A percentile compares a stretch with the other conserved stretches of the same genome.
Conservation (phyloP, 1,284 basidiomycete genomes). For the Irpex sp. region DNA sequence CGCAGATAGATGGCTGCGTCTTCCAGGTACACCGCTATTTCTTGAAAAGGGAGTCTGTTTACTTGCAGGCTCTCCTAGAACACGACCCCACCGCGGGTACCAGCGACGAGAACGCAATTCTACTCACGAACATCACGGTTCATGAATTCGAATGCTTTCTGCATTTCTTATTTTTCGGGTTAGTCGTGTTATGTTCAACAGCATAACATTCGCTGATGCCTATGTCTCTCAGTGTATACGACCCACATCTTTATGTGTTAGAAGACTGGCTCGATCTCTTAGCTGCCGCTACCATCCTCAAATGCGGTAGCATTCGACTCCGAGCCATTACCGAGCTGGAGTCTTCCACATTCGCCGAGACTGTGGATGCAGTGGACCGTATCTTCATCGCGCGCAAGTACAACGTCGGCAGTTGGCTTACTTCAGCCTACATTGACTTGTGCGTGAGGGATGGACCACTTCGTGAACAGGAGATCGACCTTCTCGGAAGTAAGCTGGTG, state of each 20-base stretch:
- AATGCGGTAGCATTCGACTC: slow-evolving; percentile 29
- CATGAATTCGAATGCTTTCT: slow-evolving; percentile 31
- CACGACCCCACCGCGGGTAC: slow-evolving; percentile 15
- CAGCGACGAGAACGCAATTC: slow-evolving; percentile 29
- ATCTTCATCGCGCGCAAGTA: slow-evolving; percentile 36
- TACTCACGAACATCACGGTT: slow-evolving; percentile 23
- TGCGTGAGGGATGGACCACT: slow-evolving; percentile 32
- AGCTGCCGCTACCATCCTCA: slow-evolving; percentile 30
- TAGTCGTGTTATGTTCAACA: slow-evolving; percentile 6
- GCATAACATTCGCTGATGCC: not conserved
- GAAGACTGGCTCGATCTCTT: slow-evolving; percentile 34
- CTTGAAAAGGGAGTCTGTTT: slow-evolving; percentile 32
- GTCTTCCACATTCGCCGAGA: slow-evolving; percentile 13
- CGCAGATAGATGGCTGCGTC: slow-evolving; percentile 30
- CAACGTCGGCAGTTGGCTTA: slow-evolving; percentile 35
- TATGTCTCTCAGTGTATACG: slow-evolving; percentile 2
- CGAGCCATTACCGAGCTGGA: slow-evolving; percentile 29
- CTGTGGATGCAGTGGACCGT: slow-evolving; percentile 30
- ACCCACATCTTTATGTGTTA: slow-evolving; percentile 21
- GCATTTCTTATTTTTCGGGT: slow-evolving; percentile 33
- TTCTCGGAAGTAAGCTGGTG: slow-evolving; percentile 7
- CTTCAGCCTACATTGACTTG: slow-evolving; percentile 34
- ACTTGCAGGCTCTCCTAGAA: slow-evolving; percentile 29
- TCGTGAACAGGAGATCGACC: slow-evolving; percentile 26
- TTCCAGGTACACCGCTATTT: slow-evolving; percentile 35